A percentile compares a stretch with the other conserved stretches of the same genome.
These are phyloP conservation scores for Teunomyces funiuensis DNA, from an alignment of 805 yeast genomes.

Conservation along the genomic window DNA sequence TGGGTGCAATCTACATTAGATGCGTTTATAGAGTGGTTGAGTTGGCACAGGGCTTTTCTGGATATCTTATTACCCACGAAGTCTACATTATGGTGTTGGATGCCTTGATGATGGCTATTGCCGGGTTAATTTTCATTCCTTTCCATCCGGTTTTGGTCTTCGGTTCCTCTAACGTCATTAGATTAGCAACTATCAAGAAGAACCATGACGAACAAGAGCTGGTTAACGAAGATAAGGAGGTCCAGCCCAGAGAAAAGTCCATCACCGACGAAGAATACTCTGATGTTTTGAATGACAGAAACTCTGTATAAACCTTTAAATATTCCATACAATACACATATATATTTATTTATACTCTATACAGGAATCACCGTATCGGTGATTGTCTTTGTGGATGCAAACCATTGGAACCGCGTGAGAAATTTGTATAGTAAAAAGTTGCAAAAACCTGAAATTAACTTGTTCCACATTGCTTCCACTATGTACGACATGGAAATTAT, in stretches of 20 bases:
- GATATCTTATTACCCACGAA: conserved; percentile 38
- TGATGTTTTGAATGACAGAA: neutral
- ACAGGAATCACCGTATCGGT: too few relatives aligned
- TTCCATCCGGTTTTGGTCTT: conserved; percentile 41
- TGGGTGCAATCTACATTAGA: conserved; percentile 31
- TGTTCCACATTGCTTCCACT: neutral
- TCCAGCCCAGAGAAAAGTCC: neutral
- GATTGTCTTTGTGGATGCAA: neutral
- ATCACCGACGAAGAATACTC: neutral
- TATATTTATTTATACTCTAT: too few relatives aligned
- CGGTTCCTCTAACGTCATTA: conserved; percentile 27
- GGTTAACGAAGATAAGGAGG: neutral
- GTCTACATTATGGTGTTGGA: conserved; percentile 39
- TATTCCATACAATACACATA: too few relatives aligned
- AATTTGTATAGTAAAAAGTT: neutral
- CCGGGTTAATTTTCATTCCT: conserved; percentile 34
- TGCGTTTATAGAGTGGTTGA: conserved; percentile 41
- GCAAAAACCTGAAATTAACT: conserved; percentile 2
- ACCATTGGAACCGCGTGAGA: neutral
- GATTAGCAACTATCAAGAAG: conserved; percentile 27
- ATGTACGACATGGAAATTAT: conserved; percentile 1
- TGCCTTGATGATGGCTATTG: conserved; percentile 37
- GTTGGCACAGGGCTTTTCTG: conserved; percentile 37
- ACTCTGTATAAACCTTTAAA: neutral
- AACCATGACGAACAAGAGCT: conserved; percentile 19